phyloP scores from a whole-genome alignment of 2,329 filamentous ascomycete species.

The Trichoderma polysporum region DNA sequence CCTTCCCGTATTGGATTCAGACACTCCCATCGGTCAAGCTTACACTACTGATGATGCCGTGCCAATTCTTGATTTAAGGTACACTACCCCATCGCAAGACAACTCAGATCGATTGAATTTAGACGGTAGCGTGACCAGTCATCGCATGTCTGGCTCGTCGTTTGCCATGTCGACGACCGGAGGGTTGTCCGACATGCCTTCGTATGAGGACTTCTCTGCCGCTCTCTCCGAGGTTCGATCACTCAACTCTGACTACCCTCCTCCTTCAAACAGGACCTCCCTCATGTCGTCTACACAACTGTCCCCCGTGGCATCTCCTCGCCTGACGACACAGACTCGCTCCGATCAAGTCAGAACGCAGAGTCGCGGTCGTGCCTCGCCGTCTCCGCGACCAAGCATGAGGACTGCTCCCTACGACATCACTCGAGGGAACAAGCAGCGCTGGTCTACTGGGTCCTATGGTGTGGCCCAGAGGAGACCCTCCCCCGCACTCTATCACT shows the following conservation, averaged over 20 bases:
- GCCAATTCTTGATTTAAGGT: constrained; percentile 61
- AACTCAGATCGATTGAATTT: constrained; percentile 47
- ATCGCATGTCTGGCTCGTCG: constrained; percentile 70
- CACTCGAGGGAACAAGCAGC: constrained; percentile 63
- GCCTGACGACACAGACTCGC: constrained; percentile 60
- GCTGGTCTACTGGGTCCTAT: constrained; percentile 71
- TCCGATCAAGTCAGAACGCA: constrained; percentile 62
- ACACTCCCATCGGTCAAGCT: constrained; percentile 61
- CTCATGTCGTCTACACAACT: constrained; percentile 69
- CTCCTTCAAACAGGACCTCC: constrained; percentile 66
- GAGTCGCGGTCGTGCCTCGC: constrained; percentile 69
- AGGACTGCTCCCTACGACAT: constrained; percentile 72
- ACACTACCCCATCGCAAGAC: constrained; percentile 48
- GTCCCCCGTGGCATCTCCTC: constrained; percentile 70
- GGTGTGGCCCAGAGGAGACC: constrained; percentile 51
- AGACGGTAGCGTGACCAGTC: constrained; percentile 54
- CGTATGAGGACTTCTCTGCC: constrained; percentile 69
- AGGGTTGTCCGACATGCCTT: constrained; percentile 64
- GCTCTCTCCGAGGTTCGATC: constrained; percentile 66
- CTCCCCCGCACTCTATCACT: constrained; percentile 63
- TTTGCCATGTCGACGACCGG: constrained; percentile 70
- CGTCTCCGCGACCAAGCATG: constrained; percentile 66
- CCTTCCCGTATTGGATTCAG: constrained; percentile 54
- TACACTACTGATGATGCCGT: constrained; percentile 63
- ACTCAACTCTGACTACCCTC: constrained; percentile 65